These are phyloP conservation scores for Clonostachys rhizophaga DNA, from an alignment of 2,329 filamentous ascomycete species.

Conservation along the genomic window DNA sequence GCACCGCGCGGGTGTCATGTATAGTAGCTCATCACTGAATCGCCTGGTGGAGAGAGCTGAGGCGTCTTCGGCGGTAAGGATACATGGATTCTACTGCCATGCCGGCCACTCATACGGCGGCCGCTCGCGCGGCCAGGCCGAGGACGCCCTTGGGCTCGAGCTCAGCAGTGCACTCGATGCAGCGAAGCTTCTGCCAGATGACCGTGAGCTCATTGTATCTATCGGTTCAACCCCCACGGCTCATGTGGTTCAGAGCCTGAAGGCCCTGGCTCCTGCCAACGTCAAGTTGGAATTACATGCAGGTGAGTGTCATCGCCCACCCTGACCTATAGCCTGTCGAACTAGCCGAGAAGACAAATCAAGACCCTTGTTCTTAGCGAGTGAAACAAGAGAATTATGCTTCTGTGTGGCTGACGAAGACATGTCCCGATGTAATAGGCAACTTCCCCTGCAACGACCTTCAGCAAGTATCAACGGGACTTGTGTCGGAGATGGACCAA, in stretches of 20 bases:
- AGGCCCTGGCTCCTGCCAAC: conserved; percentile 17
- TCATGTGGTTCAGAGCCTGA: conserved; percentile 23
- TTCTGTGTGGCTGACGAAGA: no score
- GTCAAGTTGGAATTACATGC: conserved; percentile 28
- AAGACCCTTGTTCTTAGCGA: no score
- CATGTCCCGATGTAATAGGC: no score
- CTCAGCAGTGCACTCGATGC: conserved; percentile 20
- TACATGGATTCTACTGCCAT: conserved; percentile 31
- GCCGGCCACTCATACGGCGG: conserved; percentile 28
- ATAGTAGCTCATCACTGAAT: conserved; percentile 14
- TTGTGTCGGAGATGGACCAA: conserved; percentile 18
- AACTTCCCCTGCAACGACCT: conserved; percentile 31
- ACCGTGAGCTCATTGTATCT: conserved; percentile 18
- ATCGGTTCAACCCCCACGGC: conserved; percentile 29
- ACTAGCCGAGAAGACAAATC: no score
- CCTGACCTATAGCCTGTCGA: no score
- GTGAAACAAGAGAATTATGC: no score
- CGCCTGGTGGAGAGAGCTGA: conserved; percentile 17
- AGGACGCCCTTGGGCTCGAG: conserved; percentile 18
- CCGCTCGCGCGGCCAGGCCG: conserved; percentile 19
- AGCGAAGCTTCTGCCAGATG: conserved; percentile 16
- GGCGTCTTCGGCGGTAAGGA: conserved; percentile 15
- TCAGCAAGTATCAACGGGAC: conserved; percentile 27
- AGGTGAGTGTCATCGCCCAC: conserved; percentile 5
- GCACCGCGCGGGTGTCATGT: conserved; percentile 22